Conservation (phyloP, 371 early-diverging fungal species). For the Mortierella sp. region DNA sequence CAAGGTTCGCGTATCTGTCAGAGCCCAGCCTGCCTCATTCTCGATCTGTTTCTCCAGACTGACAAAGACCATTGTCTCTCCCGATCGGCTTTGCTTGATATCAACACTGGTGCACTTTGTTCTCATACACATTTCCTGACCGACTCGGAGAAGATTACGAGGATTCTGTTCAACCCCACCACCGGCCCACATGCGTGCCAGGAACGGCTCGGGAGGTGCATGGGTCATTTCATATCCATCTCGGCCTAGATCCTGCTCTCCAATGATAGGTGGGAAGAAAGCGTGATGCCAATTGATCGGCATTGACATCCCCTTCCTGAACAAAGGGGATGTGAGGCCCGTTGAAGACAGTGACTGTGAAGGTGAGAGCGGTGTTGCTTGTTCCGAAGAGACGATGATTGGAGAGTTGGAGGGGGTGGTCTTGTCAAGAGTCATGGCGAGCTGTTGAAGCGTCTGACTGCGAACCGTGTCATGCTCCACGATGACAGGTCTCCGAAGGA, state of each 20-base stretch:
- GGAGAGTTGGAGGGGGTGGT: slow-evolving; percentile 45
- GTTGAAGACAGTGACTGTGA: slow-evolving; percentile 25
- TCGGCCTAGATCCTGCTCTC: slow-evolving; percentile 70
- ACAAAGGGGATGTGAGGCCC: not conserved
- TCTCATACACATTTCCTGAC: slow-evolving; percentile 66
- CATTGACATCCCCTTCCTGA: slow-evolving; percentile 56
- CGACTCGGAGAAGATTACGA: slow-evolving; percentile 70
- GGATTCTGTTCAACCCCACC: slow-evolving; percentile 70
- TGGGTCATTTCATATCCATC: slow-evolving; percentile 85
- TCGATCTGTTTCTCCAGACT: slow-evolving; percentile 68
- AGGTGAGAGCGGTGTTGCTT: slow-evolving; percentile 17
- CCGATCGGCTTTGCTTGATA: slow-evolving; percentile 60
- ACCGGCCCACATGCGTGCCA: slow-evolving; percentile 89
- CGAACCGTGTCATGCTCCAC: slow-evolving; percentile 50
- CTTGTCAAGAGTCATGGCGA: slow-evolving; percentile 50
- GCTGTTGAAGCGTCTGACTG: slow-evolving; percentile 28
- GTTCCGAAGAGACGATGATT: slow-evolving; percentile 8
- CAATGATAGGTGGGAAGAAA: slow-evolving; percentile 80
- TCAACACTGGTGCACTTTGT: slow-evolving; percentile 64
- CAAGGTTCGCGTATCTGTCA: slow-evolving; percentile 76
- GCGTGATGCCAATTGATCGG: slow-evolving; percentile 83
- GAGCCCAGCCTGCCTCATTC: slow-evolving; percentile 71
- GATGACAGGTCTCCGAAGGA: slow-evolving; percentile 36
- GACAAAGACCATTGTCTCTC: slow-evolving; percentile 75
- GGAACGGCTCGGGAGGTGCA: slow-evolving; percentile 81